Conservation (phyloP, 331 rosid species). For the Arachis monticola region DNA sequence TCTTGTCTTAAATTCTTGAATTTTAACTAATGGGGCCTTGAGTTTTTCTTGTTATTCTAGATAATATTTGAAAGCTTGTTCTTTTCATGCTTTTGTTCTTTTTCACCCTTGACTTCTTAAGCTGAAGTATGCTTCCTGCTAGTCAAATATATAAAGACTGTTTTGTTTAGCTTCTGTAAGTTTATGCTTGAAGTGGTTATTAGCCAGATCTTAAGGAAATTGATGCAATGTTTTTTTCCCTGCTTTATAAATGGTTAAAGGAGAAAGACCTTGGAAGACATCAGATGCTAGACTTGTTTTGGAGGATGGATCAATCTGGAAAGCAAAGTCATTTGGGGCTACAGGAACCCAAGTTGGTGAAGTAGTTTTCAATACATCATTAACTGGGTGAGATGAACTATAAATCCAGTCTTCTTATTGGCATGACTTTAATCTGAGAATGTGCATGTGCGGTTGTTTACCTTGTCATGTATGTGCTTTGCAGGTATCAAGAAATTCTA, state of each 20-base stretch:
- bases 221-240: conserved; percentile 13
- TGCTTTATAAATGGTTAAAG: conserved; percentile 47
- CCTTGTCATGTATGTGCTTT: conserved; percentile 22
- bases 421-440: neutral
- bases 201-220: neutral
- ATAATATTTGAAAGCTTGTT: neutral
- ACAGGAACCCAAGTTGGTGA: conserved; percentile 97
- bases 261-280: conserved; percentile 72
- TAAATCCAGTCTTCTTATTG: neutral
- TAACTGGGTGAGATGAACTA: conserved; percentile 71
- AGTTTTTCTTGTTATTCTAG: neutral
- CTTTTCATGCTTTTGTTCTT: neutral
- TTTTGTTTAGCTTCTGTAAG: neutral
- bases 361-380: conserved; percentile 91
- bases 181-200: neutral
- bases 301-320: conserved; percentile 86
- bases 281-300: conserved; percentile 77
- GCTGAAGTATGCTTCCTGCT: neutral
- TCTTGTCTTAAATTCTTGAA: neutral
- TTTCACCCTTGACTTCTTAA: neutral
- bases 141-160: neutral
- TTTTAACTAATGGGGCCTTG: neutral
- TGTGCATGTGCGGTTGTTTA: neutral
- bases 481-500: conserved; percentile 94
- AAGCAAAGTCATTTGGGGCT: conserved; percentile 87